Percentiles rank a stretch among this genome's conserved stretches.
These are phyloP conservation scores for Tephrocybe sp. DNA, from an alignment of 768 basidiomycete species.

Conservation along the genomic window DNA sequence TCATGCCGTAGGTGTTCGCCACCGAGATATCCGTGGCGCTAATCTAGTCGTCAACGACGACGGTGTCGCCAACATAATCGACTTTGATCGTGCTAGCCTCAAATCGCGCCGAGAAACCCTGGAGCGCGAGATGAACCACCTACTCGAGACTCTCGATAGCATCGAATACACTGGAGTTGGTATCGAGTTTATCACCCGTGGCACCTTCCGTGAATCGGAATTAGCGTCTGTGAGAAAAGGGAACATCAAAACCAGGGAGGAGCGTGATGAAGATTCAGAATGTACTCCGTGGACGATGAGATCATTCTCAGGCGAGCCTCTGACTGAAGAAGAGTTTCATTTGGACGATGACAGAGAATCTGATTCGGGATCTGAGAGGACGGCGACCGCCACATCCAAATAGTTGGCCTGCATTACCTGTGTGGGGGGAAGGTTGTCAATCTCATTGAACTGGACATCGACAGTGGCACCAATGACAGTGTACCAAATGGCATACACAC, in stretches of 20 bases:
- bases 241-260: background rate
- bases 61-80: constrained; percentile 19
- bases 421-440: no score
- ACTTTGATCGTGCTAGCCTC: constrained; percentile 20
- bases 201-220: background rate
- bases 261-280: background rate
- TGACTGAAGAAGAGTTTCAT: no score
- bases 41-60: constrained; percentile 20
- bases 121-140: background rate
- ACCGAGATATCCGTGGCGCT: constrained; percentile 21
- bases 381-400: no score
- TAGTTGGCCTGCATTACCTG: no score
- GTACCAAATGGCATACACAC: no score
- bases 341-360: no score
- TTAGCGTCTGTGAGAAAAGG: background rate
- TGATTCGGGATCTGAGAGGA: no score
- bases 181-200: background rate
- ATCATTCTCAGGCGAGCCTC: no score
- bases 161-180: background rate
- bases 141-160: background rate
- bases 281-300: no score
- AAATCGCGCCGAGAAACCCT: background rate
- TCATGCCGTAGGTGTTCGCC: constrained; percentile 21
- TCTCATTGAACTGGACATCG: no score
- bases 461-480: no score